A percentile compares a stretch with the other conserved stretches of the same genome.
Conservation (phyloP, 2,329 filamentous ascomycete genomes). For the Colletotrichum sp. region DNA sequence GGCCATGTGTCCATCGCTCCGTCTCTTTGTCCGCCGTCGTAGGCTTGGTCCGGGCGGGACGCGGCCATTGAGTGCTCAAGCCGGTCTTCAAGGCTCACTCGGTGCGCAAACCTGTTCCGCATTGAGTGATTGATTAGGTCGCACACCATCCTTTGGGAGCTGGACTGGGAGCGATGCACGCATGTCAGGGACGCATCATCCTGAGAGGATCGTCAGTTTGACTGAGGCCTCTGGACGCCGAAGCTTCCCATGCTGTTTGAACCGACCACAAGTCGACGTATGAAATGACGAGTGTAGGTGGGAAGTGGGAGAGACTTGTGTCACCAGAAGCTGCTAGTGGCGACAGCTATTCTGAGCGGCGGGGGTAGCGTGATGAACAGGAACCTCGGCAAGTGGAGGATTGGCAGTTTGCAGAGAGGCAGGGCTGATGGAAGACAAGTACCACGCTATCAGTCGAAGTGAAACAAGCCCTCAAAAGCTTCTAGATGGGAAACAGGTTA, state of each 20-base stretch:
- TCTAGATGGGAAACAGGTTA: conserved; percentile 4
- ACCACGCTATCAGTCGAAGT: background rate
- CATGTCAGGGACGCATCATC: background rate
- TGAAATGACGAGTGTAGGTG: conserved; percentile 1
- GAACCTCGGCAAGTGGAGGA: conserved; percentile 6
- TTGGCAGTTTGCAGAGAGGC: background rate
- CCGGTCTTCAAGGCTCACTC: background rate
- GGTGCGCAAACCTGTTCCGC: background rate
- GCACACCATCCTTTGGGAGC: background rate
- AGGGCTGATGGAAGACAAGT: background rate
- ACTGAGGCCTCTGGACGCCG: background rate
- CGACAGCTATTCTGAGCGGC: conserved; percentile 1
- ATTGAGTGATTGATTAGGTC: conserved; percentile 3
- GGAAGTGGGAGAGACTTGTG: conserved; percentile 1
- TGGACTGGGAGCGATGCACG: background rate
- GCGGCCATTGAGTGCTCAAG: background rate
- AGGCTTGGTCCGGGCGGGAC: conserved; percentile 3
- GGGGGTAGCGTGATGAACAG: background rate
- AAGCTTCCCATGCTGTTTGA: background rate
- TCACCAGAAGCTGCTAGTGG: conserved; percentile 5
- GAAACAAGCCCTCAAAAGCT: conserved; percentile 14
- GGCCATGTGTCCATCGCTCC: background rate
- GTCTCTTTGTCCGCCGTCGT: background rate
- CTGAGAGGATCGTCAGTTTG: background rate
- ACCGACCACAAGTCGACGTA: background rate